Evolutionary conservation across 257 asterid species (phyloP), one percentile per base, ranked within the genome.

Genomic region (Solanum chiquidenum): DNA sequence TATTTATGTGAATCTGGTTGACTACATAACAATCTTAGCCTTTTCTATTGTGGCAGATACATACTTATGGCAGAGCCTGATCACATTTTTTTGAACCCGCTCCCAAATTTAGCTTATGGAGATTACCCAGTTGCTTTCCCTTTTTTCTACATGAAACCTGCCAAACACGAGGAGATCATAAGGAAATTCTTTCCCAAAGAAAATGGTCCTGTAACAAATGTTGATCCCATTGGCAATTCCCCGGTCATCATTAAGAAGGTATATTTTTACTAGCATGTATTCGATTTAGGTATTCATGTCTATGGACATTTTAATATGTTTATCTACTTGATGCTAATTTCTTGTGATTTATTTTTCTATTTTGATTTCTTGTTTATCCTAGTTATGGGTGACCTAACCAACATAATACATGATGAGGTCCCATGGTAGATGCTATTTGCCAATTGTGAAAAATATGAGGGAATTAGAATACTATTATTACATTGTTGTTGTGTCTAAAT

Each of bases 201-300:
- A 89, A 91, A 90, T 89, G 96, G 94, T n/a, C 94, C 94, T 14
- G 73, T 94, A 31, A 88, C 91, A 62, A 92, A 86, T 21, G 44
- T 94, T n/a, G 96, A 94, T 85, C 95, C 95, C 58, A 92, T 94
- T 44, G 95, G 96, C 21, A 94, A 94, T 87, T 94, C 95, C 49
- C 95, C 94, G 1, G 95, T 94, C 85, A 94, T 92, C 40, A 94
- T 94, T 35, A 90, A 88, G 73, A 93, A 91, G 94, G 95, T 90
- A 88, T 87, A 83, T 77, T 16, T 16, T 49, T 23, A 38, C 34
- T 34, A 18, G 29, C 80, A 18, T 73, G 16, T 8, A 34, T n/a
- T 76, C 5, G 3, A 21, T 72, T 72, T 72, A 72, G 79, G 42
- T 72, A 31, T 33, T 72, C 44, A 72, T 33, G 79, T 74, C 52